Evolutionary conservation across 2,329 filamentous ascomycete genomes (phyloP), one percentile per base, ranked within the genome.

Genomic region (Verticillium nonalfalfae): DNA sequence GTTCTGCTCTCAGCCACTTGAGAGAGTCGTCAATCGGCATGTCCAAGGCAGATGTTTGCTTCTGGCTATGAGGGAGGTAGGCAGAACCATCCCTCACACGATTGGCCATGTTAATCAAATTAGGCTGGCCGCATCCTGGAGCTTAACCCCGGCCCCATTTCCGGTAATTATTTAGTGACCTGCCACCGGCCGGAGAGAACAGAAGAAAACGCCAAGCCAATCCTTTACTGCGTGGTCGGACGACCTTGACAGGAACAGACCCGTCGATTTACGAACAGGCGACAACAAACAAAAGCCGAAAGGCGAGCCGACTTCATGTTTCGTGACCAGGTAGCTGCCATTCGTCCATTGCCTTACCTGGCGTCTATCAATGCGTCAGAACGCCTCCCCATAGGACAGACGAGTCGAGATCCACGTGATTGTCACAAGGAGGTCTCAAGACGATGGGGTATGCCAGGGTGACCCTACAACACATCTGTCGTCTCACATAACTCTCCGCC

Each of bases 361-460:
- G 45, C 45, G 45, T 52, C 45, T 52, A 52, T 52, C 45, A 52
- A 52, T 52, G 45, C 45, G 45, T 52, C 45, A 21, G 45, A 52
- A 52, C 10, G 18, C 11, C 45, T 5, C 45, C 45, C 18, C 54
- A 64, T 60, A 62, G 62, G 61, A 63, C 57, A 59, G 58, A 59
- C 61, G 61, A 56, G 35, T 38, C 55, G 59, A 58, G 61, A 63
- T 63, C 57, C 61, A 63, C 57, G 58, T 56, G 61, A 63, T 64
- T 60, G 59, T 61, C 60, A 38, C 63, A 64, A 63, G 63, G 63
- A 60, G 61, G 15, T 52, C 45, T 52, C 45, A 52, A 52, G 45
- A 52, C 45, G 45, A 18, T 18, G 18, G 18, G 45, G 18, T 21
- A 3, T 21, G 7, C 4, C 45, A n/a, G 18, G 45, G 45, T n/a